A percentile compares a stretch with the other conserved stretches of the same genome.
Conservation (phyloP, 2,329 filamentous ascomycete genomes). For the Diaporthe sp. region DNA sequence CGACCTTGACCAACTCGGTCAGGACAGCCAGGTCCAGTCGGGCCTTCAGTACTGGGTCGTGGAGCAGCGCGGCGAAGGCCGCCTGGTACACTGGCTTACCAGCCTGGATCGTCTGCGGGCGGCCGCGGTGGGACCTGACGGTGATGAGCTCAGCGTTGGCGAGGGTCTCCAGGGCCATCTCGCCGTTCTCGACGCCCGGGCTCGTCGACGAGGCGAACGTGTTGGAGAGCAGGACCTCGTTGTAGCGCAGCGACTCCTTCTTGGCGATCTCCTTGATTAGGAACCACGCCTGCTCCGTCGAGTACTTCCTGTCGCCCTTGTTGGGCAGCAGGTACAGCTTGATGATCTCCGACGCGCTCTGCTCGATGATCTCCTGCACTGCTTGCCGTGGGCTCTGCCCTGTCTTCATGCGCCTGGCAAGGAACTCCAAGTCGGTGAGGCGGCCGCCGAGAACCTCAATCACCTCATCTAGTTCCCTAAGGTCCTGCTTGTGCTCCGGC, state of each 20-base stretch:
- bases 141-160: slow-evolving; percentile 89
- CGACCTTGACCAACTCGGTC: slow-evolving; percentile 77
- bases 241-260: slow-evolving; percentile 81
- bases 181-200: slow-evolving; percentile 70
- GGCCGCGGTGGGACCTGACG: slow-evolving; percentile 79
- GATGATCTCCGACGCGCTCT: slow-evolving; percentile 89
- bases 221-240: slow-evolving; percentile 84
- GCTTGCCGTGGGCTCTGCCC: slow-evolving; percentile 87
- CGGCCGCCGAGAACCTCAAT: slow-evolving; percentile 89
- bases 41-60: slow-evolving; percentile 80
- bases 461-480: slow-evolving; percentile 82
- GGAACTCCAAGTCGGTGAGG: slow-evolving; percentile 94
- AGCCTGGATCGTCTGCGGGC: slow-evolving; percentile 82
- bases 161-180: slow-evolving; percentile 82
- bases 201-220: slow-evolving; percentile 75
- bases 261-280: slow-evolving; percentile 83
- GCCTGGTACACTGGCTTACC: slow-evolving; percentile 90
- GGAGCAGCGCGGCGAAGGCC: slow-evolving; percentile 80
- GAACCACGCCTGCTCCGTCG: slow-evolving; percentile 89
- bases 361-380: slow-evolving; percentile 88
- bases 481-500: slow-evolving; percentile 60
- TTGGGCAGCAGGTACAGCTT: slow-evolving; percentile 90
- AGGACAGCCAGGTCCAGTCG: slow-evolving; percentile 81
- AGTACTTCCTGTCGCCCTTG: slow-evolving; percentile 75
- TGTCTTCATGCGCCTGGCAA: slow-evolving; percentile 89